These are phyloP conservation scores for Evansstolkia leycettana DNA, from an alignment of 495 filamentous ascomycete species.

Conservation along the genomic window DNA sequence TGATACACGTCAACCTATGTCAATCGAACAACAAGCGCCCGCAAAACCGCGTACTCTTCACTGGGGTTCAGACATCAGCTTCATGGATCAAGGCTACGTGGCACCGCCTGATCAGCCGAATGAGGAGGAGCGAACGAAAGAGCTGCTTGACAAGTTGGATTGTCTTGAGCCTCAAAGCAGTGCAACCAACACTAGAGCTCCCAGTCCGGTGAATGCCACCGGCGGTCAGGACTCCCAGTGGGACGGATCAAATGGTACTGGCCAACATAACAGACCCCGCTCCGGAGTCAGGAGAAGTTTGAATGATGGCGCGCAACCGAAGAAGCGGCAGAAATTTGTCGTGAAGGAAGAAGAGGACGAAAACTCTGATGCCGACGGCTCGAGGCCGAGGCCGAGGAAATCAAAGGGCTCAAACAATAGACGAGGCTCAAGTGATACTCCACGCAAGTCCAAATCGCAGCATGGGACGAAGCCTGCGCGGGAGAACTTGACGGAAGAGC, in stretches of 20 bases:
- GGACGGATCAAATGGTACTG: constrained; percentile 3
- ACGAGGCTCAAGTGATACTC: constrained; percentile 19
- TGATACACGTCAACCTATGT: constrained; percentile 27
- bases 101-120: constrained; percentile 40
- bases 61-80: constrained; percentile 56
- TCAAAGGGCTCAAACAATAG: constrained; percentile 26
- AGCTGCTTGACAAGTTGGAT: constrained; percentile 39
- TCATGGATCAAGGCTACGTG: constrained; percentile 45
- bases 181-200: constrained; percentile 43
- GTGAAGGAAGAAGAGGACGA: constrained; percentile 27
- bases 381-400: constrained; percentile 33
- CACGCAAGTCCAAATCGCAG: constrained; percentile 19
- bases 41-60: constrained; percentile 32
- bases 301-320: constrained; percentile 19
- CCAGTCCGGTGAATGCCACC: constrained; percentile 36
- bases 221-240: constrained; percentile 9
- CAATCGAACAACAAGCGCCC: constrained; percentile 26
- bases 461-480: constrained; percentile 38
- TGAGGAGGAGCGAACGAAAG: constrained; percentile 39
- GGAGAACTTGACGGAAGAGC: constrained; percentile 70
- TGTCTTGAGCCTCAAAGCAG: constrained; percentile 42
- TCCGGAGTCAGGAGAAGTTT: constrained; percentile 3
- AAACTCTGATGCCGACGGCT: constrained; percentile 25
- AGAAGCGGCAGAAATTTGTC: constrained; percentile 22
- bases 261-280: constrained; percentile 1